Conservation (phyloP, 768 basidiomycete species). For the Gautieria morchelliformis region DNA sequence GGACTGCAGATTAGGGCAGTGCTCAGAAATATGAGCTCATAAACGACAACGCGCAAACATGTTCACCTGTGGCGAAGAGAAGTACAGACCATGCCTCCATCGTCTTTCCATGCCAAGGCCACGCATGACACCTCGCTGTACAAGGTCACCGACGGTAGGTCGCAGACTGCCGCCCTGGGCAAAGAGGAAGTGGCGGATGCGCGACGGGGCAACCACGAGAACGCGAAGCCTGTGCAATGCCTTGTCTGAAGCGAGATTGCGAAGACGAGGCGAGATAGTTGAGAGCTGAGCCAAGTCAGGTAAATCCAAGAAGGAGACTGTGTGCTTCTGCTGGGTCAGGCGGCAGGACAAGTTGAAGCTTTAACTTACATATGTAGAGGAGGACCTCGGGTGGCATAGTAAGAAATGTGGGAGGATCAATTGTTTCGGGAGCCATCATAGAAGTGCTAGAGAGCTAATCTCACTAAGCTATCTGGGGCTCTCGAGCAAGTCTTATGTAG, state of each 20-base stretch:
- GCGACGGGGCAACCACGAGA: slow-evolving; percentile 54
- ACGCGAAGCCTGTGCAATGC: slow-evolving; percentile 55
- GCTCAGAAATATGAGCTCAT: background rate
- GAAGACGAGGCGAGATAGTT: slow-evolving; percentile 37
- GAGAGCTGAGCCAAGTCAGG: slow-evolving; percentile 55
- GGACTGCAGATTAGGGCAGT: slow-evolving; percentile 32
- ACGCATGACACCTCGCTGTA: slow-evolving; percentile 60
- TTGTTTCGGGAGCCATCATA: background rate
- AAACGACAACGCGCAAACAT: background rate
- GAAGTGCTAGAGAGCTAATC: background rate
- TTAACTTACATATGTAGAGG: slow-evolving; percentile 46
- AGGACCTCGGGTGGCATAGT: slow-evolving; percentile 46
- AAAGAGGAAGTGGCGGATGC: slow-evolving; percentile 57
- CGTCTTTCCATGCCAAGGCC: slow-evolving; percentile 57
- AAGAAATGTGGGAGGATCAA: slow-evolving; percentile 10
- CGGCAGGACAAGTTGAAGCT: slow-evolving; percentile 1
- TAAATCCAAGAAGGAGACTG: slow-evolving; percentile 65
- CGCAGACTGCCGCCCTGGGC: slow-evolving; percentile 48
- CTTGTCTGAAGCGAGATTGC: slow-evolving; percentile 47
- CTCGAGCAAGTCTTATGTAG: no score
- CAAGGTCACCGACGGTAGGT: slow-evolving; percentile 57
- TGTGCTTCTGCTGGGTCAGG: background rate
- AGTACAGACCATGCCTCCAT: slow-evolving; percentile 58
- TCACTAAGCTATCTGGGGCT: no score
- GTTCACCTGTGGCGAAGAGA: slow-evolving; percentile 52